phyloP scores from a whole-genome alignment of 257 asterid species.

The Solanum paucissectum region DNA sequence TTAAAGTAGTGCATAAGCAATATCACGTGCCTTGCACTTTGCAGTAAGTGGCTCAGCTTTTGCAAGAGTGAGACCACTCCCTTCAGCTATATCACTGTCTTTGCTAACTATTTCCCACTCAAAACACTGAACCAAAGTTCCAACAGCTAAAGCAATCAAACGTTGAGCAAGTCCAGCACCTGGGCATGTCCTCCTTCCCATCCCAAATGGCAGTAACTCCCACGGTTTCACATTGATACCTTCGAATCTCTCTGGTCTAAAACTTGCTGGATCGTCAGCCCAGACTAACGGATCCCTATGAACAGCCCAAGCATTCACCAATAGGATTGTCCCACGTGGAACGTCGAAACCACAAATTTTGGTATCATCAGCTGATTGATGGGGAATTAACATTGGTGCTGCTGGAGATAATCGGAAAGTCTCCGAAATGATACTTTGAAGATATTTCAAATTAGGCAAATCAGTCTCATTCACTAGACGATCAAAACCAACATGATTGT shows the following conservation, averaged over 20 bases:
- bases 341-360: slow-evolving; percentile 10
- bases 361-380: slow-evolving; percentile 1
- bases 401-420: slow-evolving; percentile 9
- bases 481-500: not conserved
- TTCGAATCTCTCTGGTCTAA: slow-evolving; percentile 18
- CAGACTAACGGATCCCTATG: slow-evolving; percentile 13
- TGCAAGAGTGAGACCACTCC: not conserved
- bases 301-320: slow-evolving; percentile 12
- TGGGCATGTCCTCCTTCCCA: slow-evolving; percentile 18
- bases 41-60: not conserved
- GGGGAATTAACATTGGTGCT: slow-evolving; percentile 8
- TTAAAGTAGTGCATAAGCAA: slow-evolving; percentile 4
- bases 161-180: slow-evolving; percentile 9
- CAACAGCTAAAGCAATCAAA: slow-evolving; percentile 3
- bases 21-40: not conserved
- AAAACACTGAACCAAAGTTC: slow-evolving; percentile 6
- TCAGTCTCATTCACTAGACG: slow-evolving; percentile 10
- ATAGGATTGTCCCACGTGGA: slow-evolving; percentile 7
- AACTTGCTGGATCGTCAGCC: slow-evolving; percentile 5
- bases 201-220: slow-evolving; percentile 11
- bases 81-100: slow-evolving; percentile 1
- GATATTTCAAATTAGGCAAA: slow-evolving; percentile 2
- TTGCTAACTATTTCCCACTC: slow-evolving; percentile 4
- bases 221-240: not conserved
- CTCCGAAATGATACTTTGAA: slow-evolving; percentile 4